Conservation (phyloP, 768 basidiomycete species). For the Phlebiopsis flavidoalba region DNA sequence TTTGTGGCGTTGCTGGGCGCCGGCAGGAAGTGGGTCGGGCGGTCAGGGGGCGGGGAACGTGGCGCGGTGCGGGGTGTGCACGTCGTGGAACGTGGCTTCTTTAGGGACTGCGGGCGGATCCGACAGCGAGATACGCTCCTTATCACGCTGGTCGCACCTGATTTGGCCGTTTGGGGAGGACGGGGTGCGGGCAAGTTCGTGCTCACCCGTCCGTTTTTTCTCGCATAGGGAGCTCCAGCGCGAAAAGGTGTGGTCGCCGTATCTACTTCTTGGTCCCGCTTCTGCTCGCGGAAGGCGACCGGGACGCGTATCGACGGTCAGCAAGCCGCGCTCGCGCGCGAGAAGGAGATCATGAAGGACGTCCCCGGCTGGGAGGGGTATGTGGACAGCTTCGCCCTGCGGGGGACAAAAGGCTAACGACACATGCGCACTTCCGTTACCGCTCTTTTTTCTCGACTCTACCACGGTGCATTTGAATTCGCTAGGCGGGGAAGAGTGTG, state of each 20-base stretch:
- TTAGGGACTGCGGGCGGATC: conserved; percentile 42
- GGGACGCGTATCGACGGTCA: conserved; percentile 80
- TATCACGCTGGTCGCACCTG: conserved; percentile 33
- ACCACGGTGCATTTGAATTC: conserved; percentile 11
- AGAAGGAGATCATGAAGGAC: conserved; percentile 92
- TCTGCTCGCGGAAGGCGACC: conserved; percentile 89
- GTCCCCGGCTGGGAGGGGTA: conserved; percentile 94
- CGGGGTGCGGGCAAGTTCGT: conserved; percentile 35
- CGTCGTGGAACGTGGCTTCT: conserved; percentile 61
- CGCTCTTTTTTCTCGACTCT: background rate
- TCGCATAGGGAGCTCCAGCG: conserved; percentile 80
- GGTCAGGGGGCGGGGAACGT: conserved; percentile 70
- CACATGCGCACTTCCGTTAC: conserved; percentile 9
- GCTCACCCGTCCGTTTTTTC: conserved; percentile 30
- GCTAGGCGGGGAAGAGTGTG: conserved; percentile 77
- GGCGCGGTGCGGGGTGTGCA: conserved; percentile 42
- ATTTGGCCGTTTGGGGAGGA: conserved; percentile 16
- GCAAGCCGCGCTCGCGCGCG: conserved; percentile 71
- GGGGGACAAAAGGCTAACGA: conserved; percentile 14
- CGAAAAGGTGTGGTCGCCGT: conserved; percentile 92
- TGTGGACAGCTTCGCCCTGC: conserved; percentile 31
- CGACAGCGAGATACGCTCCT: conserved; percentile 48
- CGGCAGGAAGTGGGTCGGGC: conserved; percentile 7
- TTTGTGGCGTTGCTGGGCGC: background rate
- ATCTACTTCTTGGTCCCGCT: conserved; percentile 92